Conservation (phyloP, 495 filamentous ascomycete species). For the Bacidia rubella region DNA sequence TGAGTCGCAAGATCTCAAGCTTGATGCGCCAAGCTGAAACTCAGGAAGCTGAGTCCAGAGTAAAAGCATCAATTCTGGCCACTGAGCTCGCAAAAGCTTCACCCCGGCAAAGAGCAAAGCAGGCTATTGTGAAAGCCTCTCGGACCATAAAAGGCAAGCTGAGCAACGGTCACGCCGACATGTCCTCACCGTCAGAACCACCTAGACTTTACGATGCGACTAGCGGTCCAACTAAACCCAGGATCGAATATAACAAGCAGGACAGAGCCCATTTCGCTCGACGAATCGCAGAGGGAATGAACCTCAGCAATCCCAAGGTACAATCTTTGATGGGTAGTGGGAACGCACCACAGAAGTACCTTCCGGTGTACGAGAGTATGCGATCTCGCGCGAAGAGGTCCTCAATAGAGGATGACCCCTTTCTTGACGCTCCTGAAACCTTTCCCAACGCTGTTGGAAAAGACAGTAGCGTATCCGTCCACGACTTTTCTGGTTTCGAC, state of each 20-base stretch:
- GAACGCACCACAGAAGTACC: constrained; percentile 8
- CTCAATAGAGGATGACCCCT: constrained; percentile 21
- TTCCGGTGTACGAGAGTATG: constrained; percentile 21
- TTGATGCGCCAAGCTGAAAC: constrained; percentile 14
- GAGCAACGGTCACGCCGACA: constrained; percentile 9
- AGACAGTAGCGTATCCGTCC: not conserved
- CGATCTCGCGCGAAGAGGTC: constrained; percentile 9
- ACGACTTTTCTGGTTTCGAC: constrained; percentile 11
- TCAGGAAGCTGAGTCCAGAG: constrained; percentile 12
- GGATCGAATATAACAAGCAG: not conserved
- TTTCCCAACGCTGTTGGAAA: constrained; percentile 16
- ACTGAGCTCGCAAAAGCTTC: constrained; percentile 11
- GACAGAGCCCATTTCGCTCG: constrained; percentile 1
- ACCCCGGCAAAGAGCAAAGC: constrained; percentile 14
- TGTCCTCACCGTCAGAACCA: constrained; percentile 1
- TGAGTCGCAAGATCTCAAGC: constrained; percentile 9
- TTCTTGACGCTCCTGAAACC: constrained; percentile 21
- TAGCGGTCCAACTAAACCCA: not conserved
- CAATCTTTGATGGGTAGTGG: constrained; percentile 11
- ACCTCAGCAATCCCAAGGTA: constrained; percentile 14
- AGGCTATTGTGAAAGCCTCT: constrained; percentile 12
- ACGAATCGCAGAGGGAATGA: constrained; percentile 15
- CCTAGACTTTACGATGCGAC: constrained; percentile 4
- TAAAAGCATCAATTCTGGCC: constrained; percentile 7
- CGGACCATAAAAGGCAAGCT: constrained; percentile 13